A percentile compares a stretch with the other conserved stretches of the same genome.
phyloP scores from a whole-genome alignment of 208 protist genomes.

The Trypanosoma platydactyli region DNA sequence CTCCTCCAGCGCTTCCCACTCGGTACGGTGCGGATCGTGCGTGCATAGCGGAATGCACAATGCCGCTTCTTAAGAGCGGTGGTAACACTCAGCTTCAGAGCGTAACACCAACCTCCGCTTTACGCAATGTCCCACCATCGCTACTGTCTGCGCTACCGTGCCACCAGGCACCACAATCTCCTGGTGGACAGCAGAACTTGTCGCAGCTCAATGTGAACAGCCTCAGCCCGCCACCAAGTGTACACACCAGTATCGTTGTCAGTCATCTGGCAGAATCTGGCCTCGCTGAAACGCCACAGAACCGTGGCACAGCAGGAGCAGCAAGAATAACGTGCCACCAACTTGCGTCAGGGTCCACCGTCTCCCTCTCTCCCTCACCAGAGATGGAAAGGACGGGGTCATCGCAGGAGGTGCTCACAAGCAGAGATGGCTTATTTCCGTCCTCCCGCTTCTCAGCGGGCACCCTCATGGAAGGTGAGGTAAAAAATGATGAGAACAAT shows the following conservation, averaged over 20 bases:
- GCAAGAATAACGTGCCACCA: neutral
- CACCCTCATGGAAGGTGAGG: neutral
- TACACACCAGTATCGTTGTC: slow-evolving; percentile 21
- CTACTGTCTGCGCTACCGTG: neutral
- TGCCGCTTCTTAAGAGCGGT: neutral
- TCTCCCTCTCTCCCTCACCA: slow-evolving; percentile 26
- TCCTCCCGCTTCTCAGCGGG: neutral
- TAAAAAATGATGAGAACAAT: too few relatives aligned
- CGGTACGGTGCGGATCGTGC: neutral
- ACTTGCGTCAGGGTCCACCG: neutral
- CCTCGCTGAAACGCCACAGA: slow-evolving; percentile 1
- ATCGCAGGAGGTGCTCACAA: neutral
- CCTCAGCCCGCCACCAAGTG: slow-evolving; percentile 29
- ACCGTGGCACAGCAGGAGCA: neutral
- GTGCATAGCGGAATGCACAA: neutral
- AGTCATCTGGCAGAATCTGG: slow-evolving; percentile 9
- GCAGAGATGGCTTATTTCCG: neutral
- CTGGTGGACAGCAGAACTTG: neutral
- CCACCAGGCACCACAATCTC: neutral
- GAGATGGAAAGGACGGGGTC: slow-evolving; percentile 1
- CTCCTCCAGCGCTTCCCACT: neutral
- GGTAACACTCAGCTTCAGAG: neutral
- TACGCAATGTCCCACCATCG: neutral
- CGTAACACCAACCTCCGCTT: too few relatives aligned
- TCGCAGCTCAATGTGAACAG: slow-evolving; percentile 9